phyloP scores from a whole-genome alignment of 106 monocot species.

The Apostasia shenzhenica region DNA sequence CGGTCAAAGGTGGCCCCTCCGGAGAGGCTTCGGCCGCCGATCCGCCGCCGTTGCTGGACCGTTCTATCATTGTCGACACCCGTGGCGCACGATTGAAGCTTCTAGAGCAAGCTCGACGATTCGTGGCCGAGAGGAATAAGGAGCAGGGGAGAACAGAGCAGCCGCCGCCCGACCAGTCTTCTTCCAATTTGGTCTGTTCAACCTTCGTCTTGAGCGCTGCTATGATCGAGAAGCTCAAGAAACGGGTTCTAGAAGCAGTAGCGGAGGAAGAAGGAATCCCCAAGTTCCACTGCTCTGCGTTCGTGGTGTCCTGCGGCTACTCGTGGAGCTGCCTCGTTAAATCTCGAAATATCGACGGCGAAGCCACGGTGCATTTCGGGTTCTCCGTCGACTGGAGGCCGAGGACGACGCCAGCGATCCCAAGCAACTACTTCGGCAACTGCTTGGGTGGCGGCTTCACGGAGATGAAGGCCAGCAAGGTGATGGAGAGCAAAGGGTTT shows the following conservation, averaged over 20 bases:
- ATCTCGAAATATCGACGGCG: neutral
- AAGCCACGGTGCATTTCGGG: too few relatives aligned
- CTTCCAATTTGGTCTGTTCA: neutral
- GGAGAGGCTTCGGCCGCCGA: neutral
- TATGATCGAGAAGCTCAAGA: neutral
- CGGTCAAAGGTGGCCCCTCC: neutral
- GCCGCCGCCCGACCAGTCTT: neutral
- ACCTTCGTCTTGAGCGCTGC: neutral
- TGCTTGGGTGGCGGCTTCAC: constrained; percentile 11
- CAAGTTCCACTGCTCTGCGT: constrained; percentile 13
- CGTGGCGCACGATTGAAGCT: neutral
- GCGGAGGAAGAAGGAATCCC: too few relatives aligned
- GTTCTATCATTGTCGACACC: neutral
- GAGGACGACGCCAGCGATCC: constrained; percentile 5
- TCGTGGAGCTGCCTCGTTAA: constrained; percentile 13
- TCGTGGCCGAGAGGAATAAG: neutral
- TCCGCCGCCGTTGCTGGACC: neutral
- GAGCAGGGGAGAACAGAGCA: neutral
- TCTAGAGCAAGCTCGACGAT: neutral
- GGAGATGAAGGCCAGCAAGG: constrained; percentile 1
- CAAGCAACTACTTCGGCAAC: constrained; percentile 29
- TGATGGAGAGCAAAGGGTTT: constrained; percentile 2
- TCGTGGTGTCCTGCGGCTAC: constrained; percentile 19
- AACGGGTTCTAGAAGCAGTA: too few relatives aligned
- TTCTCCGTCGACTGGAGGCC: too few relatives aligned